Base-by-base conservation (phyloP, 1,284 basidiomycete species). In the Irpex lacteus region DNA sequence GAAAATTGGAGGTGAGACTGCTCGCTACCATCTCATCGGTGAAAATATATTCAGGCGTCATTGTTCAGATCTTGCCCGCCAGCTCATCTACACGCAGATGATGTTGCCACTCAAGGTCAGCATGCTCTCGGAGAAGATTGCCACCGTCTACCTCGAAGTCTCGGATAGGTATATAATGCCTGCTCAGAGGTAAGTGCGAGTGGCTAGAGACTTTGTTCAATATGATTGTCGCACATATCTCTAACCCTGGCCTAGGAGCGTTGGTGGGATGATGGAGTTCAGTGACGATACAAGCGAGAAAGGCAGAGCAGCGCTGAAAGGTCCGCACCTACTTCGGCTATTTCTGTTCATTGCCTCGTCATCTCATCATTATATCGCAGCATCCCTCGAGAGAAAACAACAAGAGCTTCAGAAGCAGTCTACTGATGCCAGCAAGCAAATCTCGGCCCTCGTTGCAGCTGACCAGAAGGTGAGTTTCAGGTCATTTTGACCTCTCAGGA, bases 31-130 rank as follows among this genome's bases (percentile, higher is more conserved):
- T 36, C 9, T 36, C 8, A 36, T 9, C 26, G 19, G 9, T 6
- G 8, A 13, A 9, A 34, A 13, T 34, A 26, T 55, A 11, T 9
- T 55, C 54, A 9, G 13, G 7, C 11, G 19, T 34, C 19, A 55
- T 8, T 34, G 7, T 21, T 34, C n/a, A 56, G 54, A 56, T 18
- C 54, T 56, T 18, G 21, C 54, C 11, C 54, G 54, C n/a, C 54
- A 56, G 54, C 54, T 56, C 26, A 56, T 56, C 32, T 56, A 56
- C n/a, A 36, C 54, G 9, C 54, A 56, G 32, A 56, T 56, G 54
- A 56, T 56, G 54, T 15, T 56, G 54, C 54, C 54, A 11, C n/a
- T 56, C 21, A 56, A 36, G 26, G 54, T 56, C 11, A 56, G 54
- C 26, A 56, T 56, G 54, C 54, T 56, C 9, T 32, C 54, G 32